Base-by-base conservation (phyloP, 2,329 filamentous ascomycete genomes). In the Xylariaceae sp. region DNA sequence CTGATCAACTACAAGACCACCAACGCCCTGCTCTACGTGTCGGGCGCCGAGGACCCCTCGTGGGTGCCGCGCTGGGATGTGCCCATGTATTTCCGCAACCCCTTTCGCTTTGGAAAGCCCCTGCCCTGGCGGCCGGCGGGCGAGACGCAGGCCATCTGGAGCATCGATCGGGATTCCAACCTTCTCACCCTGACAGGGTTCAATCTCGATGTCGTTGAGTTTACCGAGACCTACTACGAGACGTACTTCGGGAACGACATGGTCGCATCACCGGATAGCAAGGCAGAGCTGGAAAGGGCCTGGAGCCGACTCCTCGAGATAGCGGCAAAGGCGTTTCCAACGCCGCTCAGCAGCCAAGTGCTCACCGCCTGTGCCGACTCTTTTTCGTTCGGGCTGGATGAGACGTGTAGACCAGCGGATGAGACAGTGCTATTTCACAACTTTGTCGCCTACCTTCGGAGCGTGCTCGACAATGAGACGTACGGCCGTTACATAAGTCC, bases 1-100 rank as follows among this genome's bases (percentile, higher is more conserved):
- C 25, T 28, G 10, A 28, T 28, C 25, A 28, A 28, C 25, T 28
- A 11, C 25, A 28, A 28, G 25, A 28, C 8, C 25, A 15, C 14
- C 25, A 28, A 28, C 14, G 25, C 25, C 10, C 25, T 28, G 7
- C 10, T 28, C 7, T 28, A 28, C 14, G 25, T 28, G 8, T 13
- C 8, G 8, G 25, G 25, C 25, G 25, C 14, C 7, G 25, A 28
- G 13, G 10, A 28, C 14, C 25, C 25, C 14, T 28, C 25, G 13
- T 28, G 25, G 25, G 25, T 28, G 7, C 25, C 13, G 7, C 25
- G 25, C 7, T 28, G 25, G 25, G 14, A 28, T 13, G 9, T 7
- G 25, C 25, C 25, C 10, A 28, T 28, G 25, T 15, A 9, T 9
- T 28, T 28, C 13, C 25, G 25, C 9, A 28, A 28, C 25, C 25